Conservation (phyloP, 1,284 basidiomycete species). For the Sanghuangporus sanghuang region DNA sequence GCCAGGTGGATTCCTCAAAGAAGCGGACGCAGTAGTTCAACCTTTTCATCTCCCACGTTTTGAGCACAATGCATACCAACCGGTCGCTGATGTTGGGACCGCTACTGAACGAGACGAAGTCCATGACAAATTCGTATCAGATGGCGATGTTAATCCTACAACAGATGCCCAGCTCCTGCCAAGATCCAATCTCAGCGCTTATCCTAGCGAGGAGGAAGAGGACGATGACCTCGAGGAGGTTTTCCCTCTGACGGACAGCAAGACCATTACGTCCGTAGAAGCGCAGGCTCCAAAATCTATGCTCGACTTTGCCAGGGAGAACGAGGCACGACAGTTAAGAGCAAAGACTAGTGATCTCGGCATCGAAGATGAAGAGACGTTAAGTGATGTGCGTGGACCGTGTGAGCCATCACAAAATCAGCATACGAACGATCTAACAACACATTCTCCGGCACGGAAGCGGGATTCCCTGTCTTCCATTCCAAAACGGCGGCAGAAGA, state of each 20-base stretch:
- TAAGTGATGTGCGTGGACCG: neutral
- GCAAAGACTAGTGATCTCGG: conserved; percentile 1
- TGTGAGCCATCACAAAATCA: neutral
- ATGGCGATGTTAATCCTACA: neutral
- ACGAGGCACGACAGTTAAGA: conserved; percentile 22
- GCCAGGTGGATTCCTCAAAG: conserved; percentile 60
- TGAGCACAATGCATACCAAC: conserved; percentile 32
- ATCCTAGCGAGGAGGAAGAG: neutral
- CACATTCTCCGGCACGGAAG: neutral
- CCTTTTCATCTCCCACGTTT: conserved; percentile 64
- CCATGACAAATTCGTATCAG: neutral
- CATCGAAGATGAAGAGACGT: neutral
- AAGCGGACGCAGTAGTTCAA: conserved; percentile 69
- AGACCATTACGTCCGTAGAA: conserved; percentile 16
- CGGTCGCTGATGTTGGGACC: conserved; percentile 9
- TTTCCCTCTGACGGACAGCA: conserved; percentile 1
- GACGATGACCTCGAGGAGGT: conserved; percentile 13
- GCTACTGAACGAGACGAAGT: conserved; percentile 11
- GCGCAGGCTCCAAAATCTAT: conserved; percentile 49
- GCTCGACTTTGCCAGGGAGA: conserved; percentile 56
- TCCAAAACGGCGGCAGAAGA: neutral
- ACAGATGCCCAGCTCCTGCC: too few species aligned
- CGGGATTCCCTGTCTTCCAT: neutral
- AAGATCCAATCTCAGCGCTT: neutral
- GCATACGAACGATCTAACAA: neutral